Evolutionary conservation across 2,329 filamentous ascomycete species (phyloP).

Genomic region (Tolypocladium endophyticum): DNA sequence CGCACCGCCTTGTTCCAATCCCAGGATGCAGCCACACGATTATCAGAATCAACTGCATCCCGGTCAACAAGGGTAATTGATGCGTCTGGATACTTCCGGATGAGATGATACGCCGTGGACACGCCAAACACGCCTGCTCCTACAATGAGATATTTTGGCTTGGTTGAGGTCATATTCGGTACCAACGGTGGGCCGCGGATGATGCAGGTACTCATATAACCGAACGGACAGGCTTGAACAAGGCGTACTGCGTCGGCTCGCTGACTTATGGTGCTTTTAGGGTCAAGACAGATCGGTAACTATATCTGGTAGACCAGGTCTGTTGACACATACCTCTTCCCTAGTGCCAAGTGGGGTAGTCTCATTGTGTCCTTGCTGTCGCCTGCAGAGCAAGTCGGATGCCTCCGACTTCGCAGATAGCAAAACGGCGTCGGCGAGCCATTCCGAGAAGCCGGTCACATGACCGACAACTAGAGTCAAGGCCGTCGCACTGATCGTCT

Average conservation of each 20-base stretch:
- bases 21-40: conserved; percentile 50
- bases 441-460: neutral
- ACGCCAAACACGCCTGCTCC: conserved; percentile 57
- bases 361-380: no score
- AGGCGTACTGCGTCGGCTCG: no score
- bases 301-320: no score
- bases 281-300: no score
- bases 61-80: conserved; percentile 49
- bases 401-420: neutral
- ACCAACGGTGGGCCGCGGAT: no score
- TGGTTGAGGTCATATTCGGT: conserved; percentile 10
- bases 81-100: conserved; percentile 36
- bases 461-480: neutral
- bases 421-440: neutral
- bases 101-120: conserved; percentile 54
- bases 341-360: no score
- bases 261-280: no score
- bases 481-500: no score
- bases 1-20: conserved; percentile 67
- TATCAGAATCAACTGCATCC: conserved; percentile 35
- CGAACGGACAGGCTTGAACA: no score
- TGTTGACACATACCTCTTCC: no score
- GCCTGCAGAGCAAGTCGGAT: neutral
- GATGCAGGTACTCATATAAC: no score
- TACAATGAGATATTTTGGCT: conserved; percentile 42